Evolutionary conservation across 2,329 filamentous ascomycete genomes (phyloP).

Genomic region (Juglanconis sp.): DNA sequence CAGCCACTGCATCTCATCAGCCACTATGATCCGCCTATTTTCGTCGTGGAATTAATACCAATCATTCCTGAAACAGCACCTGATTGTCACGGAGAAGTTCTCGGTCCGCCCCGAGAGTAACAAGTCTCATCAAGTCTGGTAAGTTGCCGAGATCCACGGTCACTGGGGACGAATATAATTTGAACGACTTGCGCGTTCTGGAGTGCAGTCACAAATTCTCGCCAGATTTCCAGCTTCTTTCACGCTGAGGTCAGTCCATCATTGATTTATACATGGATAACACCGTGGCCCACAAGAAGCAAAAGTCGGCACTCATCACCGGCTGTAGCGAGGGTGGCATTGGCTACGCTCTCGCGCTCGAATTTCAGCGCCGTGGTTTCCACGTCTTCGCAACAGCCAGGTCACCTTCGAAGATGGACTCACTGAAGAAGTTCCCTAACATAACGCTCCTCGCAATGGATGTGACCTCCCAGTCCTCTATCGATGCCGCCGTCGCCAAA

Average conservation of each 20-base stretch:
- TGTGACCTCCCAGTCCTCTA: conserved; percentile 27
- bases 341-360: conserved; percentile 28
- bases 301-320: conserved; percentile 28
- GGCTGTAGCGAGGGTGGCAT: conserved; percentile 33
- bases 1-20: background rate
- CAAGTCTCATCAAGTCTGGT: too few relatives aligned
- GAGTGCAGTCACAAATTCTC: too few relatives aligned
- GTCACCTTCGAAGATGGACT: conserved; percentile 26
- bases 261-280: too few relatives aligned
- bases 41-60: too few relatives aligned
- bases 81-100: too few relatives aligned
- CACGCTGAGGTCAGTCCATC: too few relatives aligned
- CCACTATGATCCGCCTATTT: background rate
- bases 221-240: too few relatives aligned
- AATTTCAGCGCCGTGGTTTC: conserved; percentile 25
- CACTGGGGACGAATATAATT: too few relatives aligned
- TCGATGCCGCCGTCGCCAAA: conserved; percentile 20
- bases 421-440: conserved; percentile 17
- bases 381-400: conserved; percentile 30
- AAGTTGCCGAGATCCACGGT: too few relatives aligned
- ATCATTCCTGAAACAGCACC: too few relatives aligned
- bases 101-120: too few relatives aligned
- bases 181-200: too few relatives aligned
- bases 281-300: background rate
- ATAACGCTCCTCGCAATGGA: conserved; percentile 27